A percentile compares a stretch with the other conserved stretches of the same genome.
phyloP scores from a whole-genome alignment of 164 flowering plant genomes.

The Piper longum region DNA sequence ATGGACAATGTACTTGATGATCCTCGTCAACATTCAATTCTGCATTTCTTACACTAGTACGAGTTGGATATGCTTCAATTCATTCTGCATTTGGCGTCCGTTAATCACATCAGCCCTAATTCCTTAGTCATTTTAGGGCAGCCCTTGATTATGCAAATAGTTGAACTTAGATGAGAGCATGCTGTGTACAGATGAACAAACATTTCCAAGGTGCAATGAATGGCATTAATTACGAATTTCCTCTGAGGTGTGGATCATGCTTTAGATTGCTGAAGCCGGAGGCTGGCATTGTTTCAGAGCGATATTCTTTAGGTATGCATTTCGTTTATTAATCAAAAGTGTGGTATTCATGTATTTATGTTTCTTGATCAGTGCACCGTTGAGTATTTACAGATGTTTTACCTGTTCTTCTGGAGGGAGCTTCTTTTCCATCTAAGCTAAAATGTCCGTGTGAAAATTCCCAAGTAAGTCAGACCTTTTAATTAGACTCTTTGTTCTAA shows the following conservation, averaged over 20 bases:
- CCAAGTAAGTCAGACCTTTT: conserved; percentile 1
- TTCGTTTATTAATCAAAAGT: background rate
- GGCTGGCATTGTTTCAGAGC: background rate
- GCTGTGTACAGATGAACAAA: background rate
- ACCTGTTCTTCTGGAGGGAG: conserved; percentile 5
- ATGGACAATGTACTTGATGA: no score
- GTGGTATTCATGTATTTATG: background rate
- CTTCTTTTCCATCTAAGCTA: conserved; percentile 4
- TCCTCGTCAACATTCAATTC: no score
- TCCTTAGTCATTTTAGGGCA: no score
- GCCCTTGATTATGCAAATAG: no score
- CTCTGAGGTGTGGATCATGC: conserved; percentile 4
- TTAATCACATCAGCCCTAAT: no score
- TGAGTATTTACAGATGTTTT: conserved; percentile 9
- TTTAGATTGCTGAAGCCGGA: conserved; percentile 1
- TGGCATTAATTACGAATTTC: conserved; percentile 1
- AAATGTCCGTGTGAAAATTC: conserved; percentile 5
- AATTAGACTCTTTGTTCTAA: background rate
- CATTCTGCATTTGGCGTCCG: no score
- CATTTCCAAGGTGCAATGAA: background rate
- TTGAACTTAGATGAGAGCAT: no score
- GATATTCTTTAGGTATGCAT: conserved; percentile 5
- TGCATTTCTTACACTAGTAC: no score
- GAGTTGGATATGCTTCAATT: no score
- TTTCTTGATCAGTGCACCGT: background rate